Evolutionary conservation across 768 basidiomycete genomes (phyloP).

Genomic region (Xerocomellus dryophilus): DNA sequence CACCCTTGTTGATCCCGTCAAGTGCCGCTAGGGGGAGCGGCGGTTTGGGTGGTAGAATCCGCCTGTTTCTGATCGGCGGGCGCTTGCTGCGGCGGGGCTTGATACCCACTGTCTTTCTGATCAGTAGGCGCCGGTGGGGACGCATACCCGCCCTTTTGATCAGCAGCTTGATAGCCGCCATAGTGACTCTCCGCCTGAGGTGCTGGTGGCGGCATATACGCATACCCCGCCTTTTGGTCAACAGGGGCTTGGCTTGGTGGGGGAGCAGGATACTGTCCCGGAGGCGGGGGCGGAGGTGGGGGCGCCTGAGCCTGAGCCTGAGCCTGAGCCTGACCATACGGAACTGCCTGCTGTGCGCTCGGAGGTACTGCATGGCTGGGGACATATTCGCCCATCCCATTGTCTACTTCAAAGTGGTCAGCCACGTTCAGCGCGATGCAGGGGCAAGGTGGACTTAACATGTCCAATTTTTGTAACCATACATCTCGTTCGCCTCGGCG

Average conservation of each 20-base stretch:
- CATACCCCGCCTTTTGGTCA: slow-evolving; percentile 4
- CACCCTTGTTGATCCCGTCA: background rate
- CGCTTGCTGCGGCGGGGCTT: background rate
- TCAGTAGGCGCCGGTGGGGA: background rate
- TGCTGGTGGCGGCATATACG: background rate
- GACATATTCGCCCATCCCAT: slow-evolving; percentile 21
- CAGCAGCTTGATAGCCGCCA: background rate
- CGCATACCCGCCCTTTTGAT: background rate
- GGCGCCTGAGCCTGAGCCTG: background rate
- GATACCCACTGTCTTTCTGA: background rate
- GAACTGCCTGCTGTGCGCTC: background rate
- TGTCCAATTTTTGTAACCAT: slow-evolving; percentile 22
- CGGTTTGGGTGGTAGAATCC: background rate
- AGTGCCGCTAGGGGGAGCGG: background rate
- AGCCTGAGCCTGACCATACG: background rate
- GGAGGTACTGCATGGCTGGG: background rate
- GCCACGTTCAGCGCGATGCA: background rate
- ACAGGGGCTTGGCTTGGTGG: slow-evolving; percentile 1
- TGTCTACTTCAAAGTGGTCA: slow-evolving; percentile 2
- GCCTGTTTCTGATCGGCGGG: slow-evolving; percentile 8
- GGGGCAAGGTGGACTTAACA: slow-evolving; percentile 12
- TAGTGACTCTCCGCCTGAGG: background rate
- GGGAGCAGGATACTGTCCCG: background rate
- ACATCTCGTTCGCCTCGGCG: slow-evolving; percentile 68
- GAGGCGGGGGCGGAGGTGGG: background rate